A percentile compares a stretch with the other conserved stretches of the same genome.
Evolutionary conservation across 1,284 basidiomycete genomes (phyloP).

Genomic region (Ganoderma lucidum): DNA sequence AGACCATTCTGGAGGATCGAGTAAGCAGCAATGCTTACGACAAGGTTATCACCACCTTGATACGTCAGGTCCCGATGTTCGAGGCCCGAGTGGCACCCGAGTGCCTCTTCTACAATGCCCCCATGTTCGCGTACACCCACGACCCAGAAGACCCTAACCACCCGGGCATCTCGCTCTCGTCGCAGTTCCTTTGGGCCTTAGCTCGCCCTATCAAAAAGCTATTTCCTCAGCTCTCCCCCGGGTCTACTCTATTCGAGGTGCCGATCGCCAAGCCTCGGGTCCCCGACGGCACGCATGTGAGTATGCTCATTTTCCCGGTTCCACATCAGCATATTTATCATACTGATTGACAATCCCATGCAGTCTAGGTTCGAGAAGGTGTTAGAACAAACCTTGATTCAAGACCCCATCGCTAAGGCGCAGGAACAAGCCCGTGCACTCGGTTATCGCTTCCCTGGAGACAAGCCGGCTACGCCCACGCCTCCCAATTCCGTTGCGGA

Average conservation of each 20-base stretch:
- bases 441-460: background rate
- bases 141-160: background rate
- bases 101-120: background rate
- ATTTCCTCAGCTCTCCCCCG: background rate
- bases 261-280: background rate
- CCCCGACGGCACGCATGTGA: background rate
- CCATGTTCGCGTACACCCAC: background rate
- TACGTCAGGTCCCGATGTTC: background rate
- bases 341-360: no score
- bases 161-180: background rate
- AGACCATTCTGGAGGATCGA: background rate
- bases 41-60: background rate
- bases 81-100: background rate
- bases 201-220: background rate
- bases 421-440: background rate
- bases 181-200: background rate
- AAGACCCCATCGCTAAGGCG: background rate
- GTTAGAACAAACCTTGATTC: background rate
- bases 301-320: background rate
- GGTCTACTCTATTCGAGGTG: background rate
- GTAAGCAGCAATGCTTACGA: background rate
- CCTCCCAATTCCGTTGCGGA: constrained; percentile 1
- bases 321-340: no score
- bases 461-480: background rate
- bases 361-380: background rate